These are phyloP conservation scores for Clarireedia homoeocarpa DNA, from an alignment of 2,329 filamentous ascomycete genomes.

Conservation along the genomic window DNA sequence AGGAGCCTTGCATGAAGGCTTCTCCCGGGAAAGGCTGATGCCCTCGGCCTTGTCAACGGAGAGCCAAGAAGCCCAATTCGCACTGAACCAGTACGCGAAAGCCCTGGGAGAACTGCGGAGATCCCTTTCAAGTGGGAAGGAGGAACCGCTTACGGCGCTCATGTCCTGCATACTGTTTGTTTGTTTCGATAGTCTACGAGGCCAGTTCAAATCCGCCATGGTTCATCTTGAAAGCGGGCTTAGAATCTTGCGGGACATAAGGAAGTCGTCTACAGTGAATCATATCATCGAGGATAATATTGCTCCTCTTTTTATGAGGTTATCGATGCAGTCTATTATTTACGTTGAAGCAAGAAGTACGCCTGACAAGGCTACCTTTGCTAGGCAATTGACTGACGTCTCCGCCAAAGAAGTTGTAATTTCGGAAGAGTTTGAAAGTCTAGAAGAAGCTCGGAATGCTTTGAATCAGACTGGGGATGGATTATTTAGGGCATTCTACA, in stretches of 20 bases:
- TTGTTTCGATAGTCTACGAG: constrained; percentile 24
- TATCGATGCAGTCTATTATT: constrained; percentile 24
- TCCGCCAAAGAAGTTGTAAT: constrained; percentile 11
- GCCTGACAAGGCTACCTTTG: constrained; percentile 16
- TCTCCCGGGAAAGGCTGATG: too few relatives aligned
- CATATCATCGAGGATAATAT: constrained; percentile 20
- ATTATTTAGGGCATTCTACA: constrained; percentile 13
- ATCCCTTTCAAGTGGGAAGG: constrained; percentile 4
- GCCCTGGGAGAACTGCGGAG: too few relatives aligned
- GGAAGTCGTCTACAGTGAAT: constrained; percentile 8
- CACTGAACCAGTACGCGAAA: too few relatives aligned
- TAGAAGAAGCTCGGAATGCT: constrained; percentile 20
- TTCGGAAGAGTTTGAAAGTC: constrained; percentile 16
- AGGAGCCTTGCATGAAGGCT: too few relatives aligned
- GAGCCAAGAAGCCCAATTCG: too few relatives aligned
- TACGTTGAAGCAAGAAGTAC: constrained; percentile 23
- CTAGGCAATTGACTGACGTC: constrained; percentile 13
- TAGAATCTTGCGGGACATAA: constrained; percentile 21
- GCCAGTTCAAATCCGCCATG: constrained; percentile 22
- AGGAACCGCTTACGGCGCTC: constrained; percentile 14
- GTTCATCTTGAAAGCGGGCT: constrained; percentile 25
- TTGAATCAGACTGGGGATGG: constrained; percentile 20
- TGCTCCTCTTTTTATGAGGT: constrained; percentile 21
- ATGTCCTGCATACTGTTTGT: constrained; percentile 22
- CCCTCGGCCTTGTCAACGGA: too few relatives aligned